Evolutionary conservation across 352 stramenopile genomes (phyloP).

Genomic region (Phytophthora pini): DNA sequence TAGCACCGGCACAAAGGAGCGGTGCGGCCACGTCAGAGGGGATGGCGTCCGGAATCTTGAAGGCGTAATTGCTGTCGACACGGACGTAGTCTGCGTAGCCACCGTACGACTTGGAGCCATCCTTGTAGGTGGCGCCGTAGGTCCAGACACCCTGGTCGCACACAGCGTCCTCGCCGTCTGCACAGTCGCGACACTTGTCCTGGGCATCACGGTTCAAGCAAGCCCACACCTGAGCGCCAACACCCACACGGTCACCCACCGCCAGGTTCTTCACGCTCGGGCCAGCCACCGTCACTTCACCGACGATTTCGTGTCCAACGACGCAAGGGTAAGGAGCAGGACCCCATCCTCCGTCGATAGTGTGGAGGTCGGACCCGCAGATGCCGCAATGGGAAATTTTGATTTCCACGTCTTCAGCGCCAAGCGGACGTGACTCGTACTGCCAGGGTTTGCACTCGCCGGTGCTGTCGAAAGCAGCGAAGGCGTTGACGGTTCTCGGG

Average conservation of each 20-base stretch:
- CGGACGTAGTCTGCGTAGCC: constrained; percentile 38
- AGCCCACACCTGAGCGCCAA: constrained; percentile 35
- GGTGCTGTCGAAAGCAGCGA: constrained; percentile 41
- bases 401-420: constrained; percentile 27
- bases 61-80: constrained; percentile 34
- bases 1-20: constrained; percentile 16
- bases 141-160: constrained; percentile 56
- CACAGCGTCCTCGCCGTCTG: constrained; percentile 59
- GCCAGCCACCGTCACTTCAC: constrained; percentile 26
- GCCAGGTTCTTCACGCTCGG: constrained; percentile 60
- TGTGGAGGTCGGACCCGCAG: constrained; percentile 47
- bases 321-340: constrained; percentile 46
- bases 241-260: constrained; percentile 67
- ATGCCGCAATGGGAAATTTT: constrained; percentile 29
- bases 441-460: constrained; percentile 39
- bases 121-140: constrained; percentile 47
- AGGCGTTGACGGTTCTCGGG: background rate
- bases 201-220: constrained; percentile 65
- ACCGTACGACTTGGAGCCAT: constrained; percentile 36
- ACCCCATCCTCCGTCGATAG: constrained; percentile 47
- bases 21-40: constrained; percentile 12
- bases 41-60: constrained; percentile 21
- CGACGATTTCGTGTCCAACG: constrained; percentile 48
- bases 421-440: constrained; percentile 41
- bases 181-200: constrained; percentile 62